Conservation (phyloP, 2,329 filamentous ascomycete genomes). For the Fusarium torulosum region DNA sequence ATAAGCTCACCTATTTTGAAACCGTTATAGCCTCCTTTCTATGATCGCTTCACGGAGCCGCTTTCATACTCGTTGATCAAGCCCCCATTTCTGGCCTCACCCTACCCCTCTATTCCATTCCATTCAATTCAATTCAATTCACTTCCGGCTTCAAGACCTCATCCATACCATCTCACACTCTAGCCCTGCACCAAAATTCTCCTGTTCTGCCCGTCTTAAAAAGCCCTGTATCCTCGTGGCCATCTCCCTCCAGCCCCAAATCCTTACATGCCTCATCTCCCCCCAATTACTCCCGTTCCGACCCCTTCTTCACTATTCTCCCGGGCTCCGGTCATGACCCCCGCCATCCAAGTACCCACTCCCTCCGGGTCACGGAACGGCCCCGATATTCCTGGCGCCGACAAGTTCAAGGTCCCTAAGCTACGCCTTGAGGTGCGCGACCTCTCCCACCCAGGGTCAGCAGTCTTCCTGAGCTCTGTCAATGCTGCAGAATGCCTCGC, state of each 20-base stretch:
- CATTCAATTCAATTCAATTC: conserved; percentile 24
- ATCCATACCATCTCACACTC: background rate
- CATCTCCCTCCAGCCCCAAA: conserved; percentile 2
- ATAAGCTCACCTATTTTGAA: background rate
- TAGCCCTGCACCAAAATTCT: conserved; percentile 3
- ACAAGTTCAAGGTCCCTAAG: conserved; percentile 62
- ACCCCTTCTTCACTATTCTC: conserved; percentile 43
- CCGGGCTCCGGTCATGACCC: conserved; percentile 46
- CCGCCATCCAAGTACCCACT: conserved; percentile 44
- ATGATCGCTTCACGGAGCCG: background rate
- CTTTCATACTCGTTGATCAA: conserved; percentile 16
- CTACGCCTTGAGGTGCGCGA: conserved; percentile 72
- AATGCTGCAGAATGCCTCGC: conserved; percentile 73
- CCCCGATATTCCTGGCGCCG: conserved; percentile 32
- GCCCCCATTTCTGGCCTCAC: conserved; percentile 13
- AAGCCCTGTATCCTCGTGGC: background rate
- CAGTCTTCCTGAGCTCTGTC: conserved; percentile 75
- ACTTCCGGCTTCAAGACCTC: conserved; percentile 6
- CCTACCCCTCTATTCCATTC: conserved; percentile 37
- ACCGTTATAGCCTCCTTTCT: background rate
- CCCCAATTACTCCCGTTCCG: conserved; percentile 41
- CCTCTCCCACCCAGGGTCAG: conserved; percentile 69
- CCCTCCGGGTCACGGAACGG: conserved; percentile 30
- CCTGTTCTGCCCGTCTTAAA: background rate
- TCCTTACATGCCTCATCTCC: conserved; percentile 45